phyloP scores from a whole-genome alignment of 306 rosid genomes.

The Lathyrus sativus region DNA sequence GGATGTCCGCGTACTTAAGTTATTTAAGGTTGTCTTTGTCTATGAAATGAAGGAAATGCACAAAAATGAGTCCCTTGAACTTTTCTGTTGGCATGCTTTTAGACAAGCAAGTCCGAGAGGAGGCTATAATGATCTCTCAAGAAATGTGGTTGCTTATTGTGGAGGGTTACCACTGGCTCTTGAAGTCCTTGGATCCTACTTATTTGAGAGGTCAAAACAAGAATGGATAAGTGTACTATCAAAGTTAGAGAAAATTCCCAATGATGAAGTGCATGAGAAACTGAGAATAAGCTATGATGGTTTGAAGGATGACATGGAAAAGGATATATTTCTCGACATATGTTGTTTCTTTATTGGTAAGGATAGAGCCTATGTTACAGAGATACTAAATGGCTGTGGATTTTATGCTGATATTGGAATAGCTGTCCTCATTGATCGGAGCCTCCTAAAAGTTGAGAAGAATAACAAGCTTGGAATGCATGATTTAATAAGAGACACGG shows the following conservation, averaged over 20 bases:
- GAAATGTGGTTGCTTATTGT: conserved; percentile 5
- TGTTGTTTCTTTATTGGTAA: conserved; percentile 7
- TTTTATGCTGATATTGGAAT: conserved; percentile 6
- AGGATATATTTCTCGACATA: conserved; percentile 6
- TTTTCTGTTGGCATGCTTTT: background rate
- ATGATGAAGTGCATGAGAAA: background rate
- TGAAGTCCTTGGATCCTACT: conserved; percentile 17
- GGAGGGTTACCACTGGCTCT: conserved; percentile 7
- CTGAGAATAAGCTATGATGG: conserved; percentile 8
- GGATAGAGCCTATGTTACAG: conserved; percentile 4
- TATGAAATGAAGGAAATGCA: conserved; percentile 12
- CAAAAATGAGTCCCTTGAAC: conserved; percentile 11
- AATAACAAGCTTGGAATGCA: conserved; percentile 9
- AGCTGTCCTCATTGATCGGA: background rate
- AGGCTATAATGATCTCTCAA: background rate
- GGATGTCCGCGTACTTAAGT: conserved; percentile 25
- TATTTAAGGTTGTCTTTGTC: background rate
- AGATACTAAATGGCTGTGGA: conserved; percentile 7
- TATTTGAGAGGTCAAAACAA: conserved; percentile 10
- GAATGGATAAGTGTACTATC: conserved; percentile 8
- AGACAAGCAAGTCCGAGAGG: background rate
- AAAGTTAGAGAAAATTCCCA: background rate
- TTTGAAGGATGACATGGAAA: background rate
- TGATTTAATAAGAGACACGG: background rate
- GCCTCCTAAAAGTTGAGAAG: conserved; percentile 5